Evolutionary conservation across 1,284 basidiomycete species (phyloP), one percentile per base, ranked within the genome.

Genomic region (Papiliotrema nemorosa): DNA sequence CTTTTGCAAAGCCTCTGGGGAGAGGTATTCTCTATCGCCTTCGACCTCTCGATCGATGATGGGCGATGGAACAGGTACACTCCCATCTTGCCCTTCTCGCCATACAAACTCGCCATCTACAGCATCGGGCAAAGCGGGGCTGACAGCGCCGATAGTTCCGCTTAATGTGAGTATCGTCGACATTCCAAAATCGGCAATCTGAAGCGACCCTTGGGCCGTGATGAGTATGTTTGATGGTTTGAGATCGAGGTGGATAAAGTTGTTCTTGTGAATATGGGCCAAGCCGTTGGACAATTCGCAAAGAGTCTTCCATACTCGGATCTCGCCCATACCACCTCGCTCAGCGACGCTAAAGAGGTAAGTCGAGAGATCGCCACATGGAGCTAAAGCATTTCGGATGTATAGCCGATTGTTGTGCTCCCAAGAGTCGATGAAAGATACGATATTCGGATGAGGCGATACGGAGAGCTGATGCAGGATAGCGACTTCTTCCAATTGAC

Each of bases 141-240:
- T 55, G 13, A 64, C 48, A 7, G 53, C 57, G 5, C 53, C 55
- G 13, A 36, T 50, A 43, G 9, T 31, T 24, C 46, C 62, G 47
- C 37, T 48, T 84, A 55, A 5, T 84, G 48, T 47, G 46, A 41
- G 44, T 14, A 57, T 44, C 5, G 47, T 36, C 42, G 90, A 90
- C 84, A 97, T 89, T 9, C 94, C 96, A 78, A 97, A 97, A 74
- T 98, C 96, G 12, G 91, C 91, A 64, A 98, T 90, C 77, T 91
- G 92, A 76, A 98, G 86, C 21, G 87, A 82, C 1, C 94, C 96
- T 47, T 86, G 82, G 20, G 80, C 79, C 4, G 89, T 91, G 62
- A 98, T 81, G 68, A 98, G 90, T 45, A 98, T 85, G 70, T 98
- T 98, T 48, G 89, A 90, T 7, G 94, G 94, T 78, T 97, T 98